Evolutionary conservation across 768 basidiomycete species (phyloP), one percentile per base, ranked within the genome.

Genomic region (Termitomyces sp.): DNA sequence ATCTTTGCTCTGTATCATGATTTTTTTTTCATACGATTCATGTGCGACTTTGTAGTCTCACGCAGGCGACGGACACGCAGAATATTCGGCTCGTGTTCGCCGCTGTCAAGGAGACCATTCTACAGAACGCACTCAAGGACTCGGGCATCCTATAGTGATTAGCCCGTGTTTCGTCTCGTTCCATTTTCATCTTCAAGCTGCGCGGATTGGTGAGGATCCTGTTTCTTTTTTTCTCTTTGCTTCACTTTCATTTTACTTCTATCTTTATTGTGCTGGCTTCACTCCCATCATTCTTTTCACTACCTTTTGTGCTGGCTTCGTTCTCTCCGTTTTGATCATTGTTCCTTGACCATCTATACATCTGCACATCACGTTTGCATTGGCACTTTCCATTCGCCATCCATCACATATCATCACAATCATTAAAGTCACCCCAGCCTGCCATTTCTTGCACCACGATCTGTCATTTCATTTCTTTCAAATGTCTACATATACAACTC

Each of bases 91-190:
- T 63, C 15, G 62, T 63, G 22, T 65, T 65, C 22, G 64, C 61
- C 1, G 62, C 62, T 18, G 62, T 65, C 45, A 60, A 65, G 34
- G 64, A 65, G 56, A 65, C 64, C 1, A 65, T 65, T 2, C 47
- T 65, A 15, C 61, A 63, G 56, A 65, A 65, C 22, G 59, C 60
- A 7, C 61, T 65, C n/a, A 60, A 63, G 46, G 62, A 65, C 33
- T 62, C 54, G 59, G 58, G 61, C 12, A 64, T 62, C 45, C 54
- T 64, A 55, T 62, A 59, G 27, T 41, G 34, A 18, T 42, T 4
- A 15, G 12, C 30, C 41, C 27, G 6, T 30, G 8, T 34, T 33
- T 24, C 31, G 41, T 27, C 42, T 34, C 44, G 44, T 45, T 22
- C 2, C 18, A 16, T 46, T 36, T 24, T 36, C n/a, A 47, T 30